Conservation (phyloP, 768 basidiomycete species). For the Serendipita sp. region DNA sequence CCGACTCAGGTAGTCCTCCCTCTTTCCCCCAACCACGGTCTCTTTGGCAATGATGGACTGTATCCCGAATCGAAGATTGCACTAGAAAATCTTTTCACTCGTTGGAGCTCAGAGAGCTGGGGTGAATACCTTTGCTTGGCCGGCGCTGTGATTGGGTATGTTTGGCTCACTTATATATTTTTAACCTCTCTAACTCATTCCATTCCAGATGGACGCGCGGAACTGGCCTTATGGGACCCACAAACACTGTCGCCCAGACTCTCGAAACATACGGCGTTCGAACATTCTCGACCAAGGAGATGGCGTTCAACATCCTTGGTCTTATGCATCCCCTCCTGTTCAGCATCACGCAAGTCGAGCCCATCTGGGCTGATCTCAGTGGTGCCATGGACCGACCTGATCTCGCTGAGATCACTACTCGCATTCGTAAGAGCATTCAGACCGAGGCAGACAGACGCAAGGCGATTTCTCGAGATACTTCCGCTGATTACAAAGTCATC, state of each 20-base stretch:
- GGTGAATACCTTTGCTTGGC: constrained; percentile 96
- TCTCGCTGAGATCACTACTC: constrained; percentile 76
- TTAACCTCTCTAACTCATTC: constrained; percentile 7
- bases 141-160: constrained; percentile 93
- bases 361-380: constrained; percentile 97
- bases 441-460: constrained; percentile 86
- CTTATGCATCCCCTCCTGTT: constrained; percentile 98
- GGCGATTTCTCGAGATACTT: constrained; percentile 83
- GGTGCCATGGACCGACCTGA: constrained; percentile 98
- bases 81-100: constrained; percentile 92
- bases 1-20: constrained; percentile 98
- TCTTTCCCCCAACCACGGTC: constrained; percentile 92
- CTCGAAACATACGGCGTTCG: constrained; percentile 85
- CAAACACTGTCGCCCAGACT: constrained; percentile 86
- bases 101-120: constrained; percentile 98
- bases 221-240: constrained; percentile 90
- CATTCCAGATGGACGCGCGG: constrained; percentile 81
- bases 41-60: constrained; percentile 94
- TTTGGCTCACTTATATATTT: constrained; percentile 8
- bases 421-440: constrained; percentile 66
- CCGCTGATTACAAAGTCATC: constrained; percentile 84
- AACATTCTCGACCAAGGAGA: constrained; percentile 98
- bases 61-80: constrained; percentile 99
- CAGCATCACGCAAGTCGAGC: constrained; percentile 98
- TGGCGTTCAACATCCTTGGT: constrained; percentile 99